These are phyloP conservation scores for Liriodendron chinense DNA, from an alignment of 164 flowering plant genomes.

Conservation along the genomic window DNA sequence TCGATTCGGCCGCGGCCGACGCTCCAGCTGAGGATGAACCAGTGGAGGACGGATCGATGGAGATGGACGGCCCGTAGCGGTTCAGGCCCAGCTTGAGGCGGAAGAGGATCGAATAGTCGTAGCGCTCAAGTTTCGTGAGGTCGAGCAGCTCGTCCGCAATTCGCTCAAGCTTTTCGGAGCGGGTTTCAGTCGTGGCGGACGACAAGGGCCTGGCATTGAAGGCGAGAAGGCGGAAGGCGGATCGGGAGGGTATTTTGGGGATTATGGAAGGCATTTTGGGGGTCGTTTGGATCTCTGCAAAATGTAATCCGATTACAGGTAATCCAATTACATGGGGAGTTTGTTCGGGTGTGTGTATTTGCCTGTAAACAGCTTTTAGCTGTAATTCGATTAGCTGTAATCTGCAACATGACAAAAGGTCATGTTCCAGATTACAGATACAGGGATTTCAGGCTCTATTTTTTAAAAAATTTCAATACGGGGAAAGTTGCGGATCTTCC, in stretches of 20 bases:
- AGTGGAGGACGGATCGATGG: slow-evolving; percentile 22
- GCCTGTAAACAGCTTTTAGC: too few relatives aligned
- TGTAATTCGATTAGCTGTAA: too few relatives aligned
- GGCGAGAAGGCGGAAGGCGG: slow-evolving; percentile 2
- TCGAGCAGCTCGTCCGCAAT: slow-evolving; percentile 63
- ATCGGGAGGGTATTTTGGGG: slow-evolving; percentile 5
- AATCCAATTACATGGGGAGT: too few relatives aligned
- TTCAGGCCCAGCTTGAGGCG: slow-evolving; percentile 53
- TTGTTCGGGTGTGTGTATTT: too few relatives aligned
- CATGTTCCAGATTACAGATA: too few relatives aligned
- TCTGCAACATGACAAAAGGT: too few relatives aligned
- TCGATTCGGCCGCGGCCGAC: slow-evolving; percentile 23
- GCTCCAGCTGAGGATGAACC: slow-evolving; percentile 19
- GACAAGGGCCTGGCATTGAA: background rate
- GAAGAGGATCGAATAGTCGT: slow-evolving; percentile 58
- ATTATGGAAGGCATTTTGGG: slow-evolving; percentile 12
- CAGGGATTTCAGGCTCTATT: too few relatives aligned
- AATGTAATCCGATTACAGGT: too few relatives aligned
- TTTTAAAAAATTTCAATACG: too few relatives aligned
- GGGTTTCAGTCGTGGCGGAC: slow-evolving; percentile 25
- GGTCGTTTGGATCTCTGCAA: background rate
- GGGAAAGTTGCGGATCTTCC: too few relatives aligned
- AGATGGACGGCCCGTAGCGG: slow-evolving; percentile 42
- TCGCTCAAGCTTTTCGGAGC: slow-evolving; percentile 50
- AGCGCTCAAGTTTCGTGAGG: slow-evolving; percentile 52